Conservation (phyloP, 2,329 filamentous ascomycete species). For the Colletotrichum nymphaeae region DNA sequence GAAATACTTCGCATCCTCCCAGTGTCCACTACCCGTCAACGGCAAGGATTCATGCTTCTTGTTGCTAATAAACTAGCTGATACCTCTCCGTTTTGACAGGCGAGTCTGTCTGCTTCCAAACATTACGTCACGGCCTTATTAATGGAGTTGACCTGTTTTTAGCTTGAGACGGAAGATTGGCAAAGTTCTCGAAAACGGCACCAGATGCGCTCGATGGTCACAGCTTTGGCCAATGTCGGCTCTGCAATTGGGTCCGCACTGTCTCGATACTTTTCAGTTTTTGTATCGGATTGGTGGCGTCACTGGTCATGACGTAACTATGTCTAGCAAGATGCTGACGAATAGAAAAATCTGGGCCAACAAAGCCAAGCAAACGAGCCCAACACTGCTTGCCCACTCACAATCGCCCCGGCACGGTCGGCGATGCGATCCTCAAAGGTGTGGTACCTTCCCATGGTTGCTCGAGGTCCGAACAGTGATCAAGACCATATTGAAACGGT, state of each 20-base stretch:
- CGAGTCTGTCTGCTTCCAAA: background rate
- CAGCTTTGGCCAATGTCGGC: slow-evolving; percentile 7
- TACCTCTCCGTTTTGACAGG: background rate
- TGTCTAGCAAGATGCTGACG: slow-evolving; percentile 12
- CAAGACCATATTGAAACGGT: background rate
- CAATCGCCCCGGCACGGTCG: slow-evolving; percentile 20
- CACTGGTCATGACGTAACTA: slow-evolving; percentile 30
- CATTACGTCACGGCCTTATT: slow-evolving; percentile 27
- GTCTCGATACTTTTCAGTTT: slow-evolving; percentile 15
- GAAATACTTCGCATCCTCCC: too few relatives aligned
- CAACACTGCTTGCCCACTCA: background rate
- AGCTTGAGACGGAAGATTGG: slow-evolving; percentile 27
- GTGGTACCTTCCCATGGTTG: background rate
- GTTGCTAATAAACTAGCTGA: background rate
- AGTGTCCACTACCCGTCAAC: too few relatives aligned
- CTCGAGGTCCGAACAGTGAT: background rate
- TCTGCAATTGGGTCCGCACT: slow-evolving; percentile 14
- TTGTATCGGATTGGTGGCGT: slow-evolving; percentile 27
- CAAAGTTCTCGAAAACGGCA: slow-evolving; percentile 31
- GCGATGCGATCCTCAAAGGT: background rate
- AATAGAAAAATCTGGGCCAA: slow-evolving; percentile 10
- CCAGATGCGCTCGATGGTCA: slow-evolving; percentile 9
- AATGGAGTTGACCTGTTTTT: slow-evolving; percentile 13
- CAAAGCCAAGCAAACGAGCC: slow-evolving; percentile 13
- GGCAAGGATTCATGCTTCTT: background rate